Percentiles rank a stretch among this genome's conserved stretches.
These are phyloP conservation scores for Musa balbisiana DNA, from an alignment of 202 grass and related monocot species.

Conservation along the genomic window DNA sequence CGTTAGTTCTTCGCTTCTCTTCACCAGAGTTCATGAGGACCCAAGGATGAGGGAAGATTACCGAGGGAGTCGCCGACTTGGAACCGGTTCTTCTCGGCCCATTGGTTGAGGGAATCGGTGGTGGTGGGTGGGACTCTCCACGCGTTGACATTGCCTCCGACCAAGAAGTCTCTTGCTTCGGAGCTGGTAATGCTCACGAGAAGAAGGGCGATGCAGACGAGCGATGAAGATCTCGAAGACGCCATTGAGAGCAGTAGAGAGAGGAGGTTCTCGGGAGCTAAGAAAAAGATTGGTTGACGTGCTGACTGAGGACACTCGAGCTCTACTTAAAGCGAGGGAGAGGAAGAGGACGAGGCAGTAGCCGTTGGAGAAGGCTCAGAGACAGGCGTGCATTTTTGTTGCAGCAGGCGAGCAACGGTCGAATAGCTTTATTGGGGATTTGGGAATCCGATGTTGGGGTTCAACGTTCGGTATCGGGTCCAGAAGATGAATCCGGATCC, in stretches of 20 bases:
- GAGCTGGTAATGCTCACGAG: background rate
- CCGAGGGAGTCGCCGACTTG: slow-evolving; percentile 26
- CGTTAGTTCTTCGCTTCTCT: background rate
- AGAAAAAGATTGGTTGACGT: background rate
- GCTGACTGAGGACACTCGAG: background rate
- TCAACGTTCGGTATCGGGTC: too few relatives aligned
- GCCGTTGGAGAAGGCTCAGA: slow-evolving; percentile 2
- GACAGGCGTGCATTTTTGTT: too few relatives aligned
- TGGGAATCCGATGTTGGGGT: too few relatives aligned
- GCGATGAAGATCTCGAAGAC: background rate
- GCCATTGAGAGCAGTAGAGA: background rate
- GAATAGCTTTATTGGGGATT: too few relatives aligned
- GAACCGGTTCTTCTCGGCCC: slow-evolving; percentile 21
- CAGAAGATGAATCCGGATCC: too few relatives aligned
- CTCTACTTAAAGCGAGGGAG: background rate
- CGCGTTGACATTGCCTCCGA: slow-evolving; percentile 10
- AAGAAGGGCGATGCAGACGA: background rate
- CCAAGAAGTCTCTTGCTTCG: slow-evolving; percentile 23
- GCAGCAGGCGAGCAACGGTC: too few relatives aligned
- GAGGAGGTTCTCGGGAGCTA: too few relatives aligned
- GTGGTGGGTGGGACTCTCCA: slow-evolving; percentile 15
- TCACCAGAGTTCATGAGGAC: background rate
- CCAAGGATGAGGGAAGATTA: background rate
- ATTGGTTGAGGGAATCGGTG: slow-evolving; percentile 21
- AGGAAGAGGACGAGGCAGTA: background rate